Base-by-base conservation (phyloP, 2,329 filamentous ascomycete genomes). In the Plenodomus tracheiphilus region DNA sequence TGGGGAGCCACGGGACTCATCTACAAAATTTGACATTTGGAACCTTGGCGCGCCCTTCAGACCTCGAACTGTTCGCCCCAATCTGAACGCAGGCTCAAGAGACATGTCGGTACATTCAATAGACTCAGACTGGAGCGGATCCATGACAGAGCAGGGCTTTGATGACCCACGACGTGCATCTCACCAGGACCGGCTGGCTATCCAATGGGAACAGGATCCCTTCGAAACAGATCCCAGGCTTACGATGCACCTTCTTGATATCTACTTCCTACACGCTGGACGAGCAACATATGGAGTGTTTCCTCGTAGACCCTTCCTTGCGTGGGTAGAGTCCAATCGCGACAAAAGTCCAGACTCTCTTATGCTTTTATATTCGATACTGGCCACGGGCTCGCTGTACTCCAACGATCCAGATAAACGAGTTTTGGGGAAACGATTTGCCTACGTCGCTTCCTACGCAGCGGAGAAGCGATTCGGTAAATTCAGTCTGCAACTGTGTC, bases 401-500 rank as follows among this genome's bases (percentile, higher is more conserved):
- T 80, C 80, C 2, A 58, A 70, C 5, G 74, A 77, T 25, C 61
- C 69, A 1, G 78, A 80, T 20, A 72, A 75, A 49, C 68, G 75
- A 21, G 62, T 61, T 17, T 70, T 78, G 4, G 75, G 81, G 16
- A 75, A 74, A 49, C 68, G 74, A 17, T 85, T 81, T 59, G 75
- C 77, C 9, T 71, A 75, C 32, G 80, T 86, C 41, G 84, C 85
- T 3, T 76, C 81, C 40, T 82, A 82, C 60, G 85, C 83, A 2
- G 75, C 79, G 37, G 75, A 80, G 36, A 74, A 75, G 43, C 75
- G 75, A 25, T 75, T 79, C 50, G 78, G 81, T 17, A 74, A 65
- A 7, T 79, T 83, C 49, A 82, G 75, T 47, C 69, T 91, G 41
- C 84, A 89, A 56, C 73, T 89, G 38, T 83, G 85, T 11, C 87